Evolutionary conservation across 805 yeast genomes (phyloP).

Genomic region (Blastobotrys parvus): DNA sequence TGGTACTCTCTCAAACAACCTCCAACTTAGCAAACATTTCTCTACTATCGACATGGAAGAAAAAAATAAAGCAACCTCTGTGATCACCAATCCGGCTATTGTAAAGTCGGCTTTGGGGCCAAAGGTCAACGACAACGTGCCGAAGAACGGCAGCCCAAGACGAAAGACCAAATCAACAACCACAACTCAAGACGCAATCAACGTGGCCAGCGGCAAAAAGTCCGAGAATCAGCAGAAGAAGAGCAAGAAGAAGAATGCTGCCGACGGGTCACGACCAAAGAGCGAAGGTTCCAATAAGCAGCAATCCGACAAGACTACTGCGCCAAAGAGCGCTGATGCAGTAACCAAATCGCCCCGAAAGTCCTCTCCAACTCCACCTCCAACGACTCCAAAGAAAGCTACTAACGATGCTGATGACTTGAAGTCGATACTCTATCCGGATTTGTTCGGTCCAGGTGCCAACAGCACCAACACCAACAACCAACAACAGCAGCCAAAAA

Average conservation of each 20-base stretch:
- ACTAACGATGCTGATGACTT: slow-evolving; percentile 10
- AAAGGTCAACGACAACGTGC: slow-evolving; percentile 4
- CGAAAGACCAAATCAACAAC: not conserved
- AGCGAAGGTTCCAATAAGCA: not conserved
- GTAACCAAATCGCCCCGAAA: not conserved
- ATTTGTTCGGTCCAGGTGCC: slow-evolving; percentile 13
- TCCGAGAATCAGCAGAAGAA: not conserved
- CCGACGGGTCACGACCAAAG: not conserved
- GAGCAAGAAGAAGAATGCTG: not conserved
- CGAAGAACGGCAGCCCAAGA: not conserved
- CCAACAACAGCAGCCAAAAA: not conserved
- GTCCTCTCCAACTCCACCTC: not conserved
- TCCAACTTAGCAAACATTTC: no score
- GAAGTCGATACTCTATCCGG: slow-evolving; percentile 19
- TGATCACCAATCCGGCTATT: slow-evolving; percentile 20
- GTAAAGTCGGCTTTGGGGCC: slow-evolving; percentile 18
- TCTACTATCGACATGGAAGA: not conserved
- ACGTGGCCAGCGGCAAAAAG: slow-evolving; percentile 3
- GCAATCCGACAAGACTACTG: not conserved
- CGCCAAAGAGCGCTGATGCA: not conserved
- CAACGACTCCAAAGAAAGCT: slow-evolving; percentile 3
- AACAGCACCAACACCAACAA: not conserved
- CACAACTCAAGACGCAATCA: not conserved
- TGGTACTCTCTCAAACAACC: no score
- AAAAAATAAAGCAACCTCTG: slow-evolving; percentile 1